Percentiles rank a stretch among this genome's conserved stretches.
Conservation (phyloP, 1,284 basidiomycete species). For the Microbotryum scabiosae region DNA sequence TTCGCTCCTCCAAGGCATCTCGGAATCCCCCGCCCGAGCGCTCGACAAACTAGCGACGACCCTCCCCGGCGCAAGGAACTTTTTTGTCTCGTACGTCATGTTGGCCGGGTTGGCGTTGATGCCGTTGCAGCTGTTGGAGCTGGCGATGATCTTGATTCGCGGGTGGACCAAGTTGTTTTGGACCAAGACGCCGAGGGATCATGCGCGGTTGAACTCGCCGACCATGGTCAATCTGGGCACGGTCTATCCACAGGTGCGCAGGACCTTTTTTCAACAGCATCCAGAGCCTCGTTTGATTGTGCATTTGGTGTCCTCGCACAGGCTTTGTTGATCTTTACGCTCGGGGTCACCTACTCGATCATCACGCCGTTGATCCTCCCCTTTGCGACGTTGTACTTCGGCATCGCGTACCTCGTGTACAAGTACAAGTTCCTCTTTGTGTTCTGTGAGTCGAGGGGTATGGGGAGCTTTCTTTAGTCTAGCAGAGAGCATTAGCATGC, state of each 20-base stretch:
- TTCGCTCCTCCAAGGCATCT: slow-evolving; percentile 59
- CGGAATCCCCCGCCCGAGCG: slow-evolving; percentile 63
- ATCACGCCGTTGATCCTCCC: slow-evolving; percentile 88
- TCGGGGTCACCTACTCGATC: slow-evolving; percentile 89
- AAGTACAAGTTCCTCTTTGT: slow-evolving; percentile 48
- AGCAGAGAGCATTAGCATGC: slow-evolving; percentile 1
- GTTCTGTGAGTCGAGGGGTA: slow-evolving; percentile 23
- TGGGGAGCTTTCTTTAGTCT: neutral
- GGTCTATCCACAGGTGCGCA: slow-evolving; percentile 33
- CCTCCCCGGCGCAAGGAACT: slow-evolving; percentile 59
- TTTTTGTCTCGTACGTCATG: slow-evolving; percentile 92
- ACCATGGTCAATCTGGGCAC: slow-evolving; percentile 89
- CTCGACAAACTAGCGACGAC: slow-evolving; percentile 80
- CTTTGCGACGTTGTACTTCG: slow-evolving; percentile 92
- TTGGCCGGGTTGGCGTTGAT: slow-evolving; percentile 72
- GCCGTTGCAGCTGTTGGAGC: slow-evolving; percentile 84
- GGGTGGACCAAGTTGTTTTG: slow-evolving; percentile 60
- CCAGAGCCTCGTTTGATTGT: neutral
- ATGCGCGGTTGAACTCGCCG: slow-evolving; percentile 91
- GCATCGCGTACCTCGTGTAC: slow-evolving; percentile 79
- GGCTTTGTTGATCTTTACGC: slow-evolving; percentile 88
- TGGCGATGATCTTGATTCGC: slow-evolving; percentile 72
- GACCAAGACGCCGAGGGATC: slow-evolving; percentile 81
- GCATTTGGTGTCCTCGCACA: slow-evolving; percentile 60
- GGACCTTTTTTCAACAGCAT: no score